Percentiles rank a stretch among this genome's conserved stretches.
Evolutionary conservation across 495 filamentous ascomycete species (phyloP).

Genomic region (Podospora tetraspora): DNA sequence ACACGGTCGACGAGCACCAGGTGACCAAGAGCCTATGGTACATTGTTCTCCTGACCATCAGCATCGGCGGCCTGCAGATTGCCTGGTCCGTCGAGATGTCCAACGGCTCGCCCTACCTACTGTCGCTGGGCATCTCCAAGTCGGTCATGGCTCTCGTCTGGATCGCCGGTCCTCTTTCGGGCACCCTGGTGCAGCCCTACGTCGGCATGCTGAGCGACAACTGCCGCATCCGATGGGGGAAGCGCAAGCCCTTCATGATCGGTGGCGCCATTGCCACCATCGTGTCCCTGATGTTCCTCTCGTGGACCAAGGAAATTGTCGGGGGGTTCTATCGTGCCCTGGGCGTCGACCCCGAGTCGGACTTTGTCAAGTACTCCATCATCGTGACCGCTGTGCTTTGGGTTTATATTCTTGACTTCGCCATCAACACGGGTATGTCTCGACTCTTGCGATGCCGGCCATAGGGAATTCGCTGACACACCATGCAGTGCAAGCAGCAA

Average conservation of each 20-base stretch:
- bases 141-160: constrained; percentile 88
- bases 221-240: constrained; percentile 73
- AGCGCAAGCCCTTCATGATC: constrained; percentile 84
- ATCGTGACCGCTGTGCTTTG: constrained; percentile 73
- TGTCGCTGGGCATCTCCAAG: constrained; percentile 84
- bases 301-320: constrained; percentile 78
- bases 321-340: constrained; percentile 65
- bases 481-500: constrained; percentile 66
- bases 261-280: constrained; percentile 68
- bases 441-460: background rate
- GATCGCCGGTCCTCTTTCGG: constrained; percentile 87
- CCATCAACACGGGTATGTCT: constrained; percentile 78
- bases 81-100: constrained; percentile 93
- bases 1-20: constrained; percentile 39
- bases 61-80: constrained; percentile 81
- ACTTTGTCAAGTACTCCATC: constrained; percentile 52
- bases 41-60: constrained; percentile 74
- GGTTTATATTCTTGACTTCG: constrained; percentile 82
- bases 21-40: constrained; percentile 75
- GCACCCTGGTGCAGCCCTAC: constrained; percentile 86
- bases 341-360: constrained; percentile 58
- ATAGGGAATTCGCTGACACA: background rate
- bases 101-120: constrained; percentile 65
- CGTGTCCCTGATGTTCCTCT: constrained; percentile 64
- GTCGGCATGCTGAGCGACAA: constrained; percentile 87